These are phyloP conservation scores for Endotrypanum monterogeii DNA, from an alignment of 208 protist genomes.

Conservation along the genomic window DNA sequence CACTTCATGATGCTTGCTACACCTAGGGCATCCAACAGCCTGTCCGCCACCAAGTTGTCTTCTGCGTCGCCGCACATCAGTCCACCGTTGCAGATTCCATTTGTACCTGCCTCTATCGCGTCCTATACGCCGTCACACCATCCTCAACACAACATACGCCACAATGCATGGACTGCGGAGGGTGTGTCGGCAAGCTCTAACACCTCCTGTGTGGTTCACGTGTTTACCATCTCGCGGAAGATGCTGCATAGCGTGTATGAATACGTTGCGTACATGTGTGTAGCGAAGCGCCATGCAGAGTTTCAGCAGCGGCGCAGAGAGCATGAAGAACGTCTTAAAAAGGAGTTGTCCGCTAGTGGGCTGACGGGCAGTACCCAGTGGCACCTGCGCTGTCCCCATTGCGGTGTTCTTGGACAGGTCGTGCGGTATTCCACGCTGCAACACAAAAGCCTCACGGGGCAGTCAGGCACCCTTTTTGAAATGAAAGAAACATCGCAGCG, in stretches of 20 bases:
- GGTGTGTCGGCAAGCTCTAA: slow-evolving; percentile 31
- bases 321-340: slow-evolving; percentile 9
- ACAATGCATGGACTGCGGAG: slow-evolving; percentile 32
- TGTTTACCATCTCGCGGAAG: slow-evolving; percentile 30
- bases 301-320: slow-evolving; percentile 7
- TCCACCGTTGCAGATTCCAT: slow-evolving; percentile 5
- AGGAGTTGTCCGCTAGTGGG: slow-evolving; percentile 14
- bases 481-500: slow-evolving; percentile 4
- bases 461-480: slow-evolving; percentile 4
- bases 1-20: background rate
- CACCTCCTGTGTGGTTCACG: slow-evolving; percentile 31
- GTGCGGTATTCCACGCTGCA: background rate
- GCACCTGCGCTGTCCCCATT: slow-evolving; percentile 30
- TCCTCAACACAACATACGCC: slow-evolving; percentile 27
- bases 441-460: background rate
- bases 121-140: slow-evolving; percentile 19
- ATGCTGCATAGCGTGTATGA: slow-evolving; percentile 36
- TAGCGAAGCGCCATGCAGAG: slow-evolving; percentile 7
- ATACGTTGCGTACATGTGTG: slow-evolving; percentile 34
- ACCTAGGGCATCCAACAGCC: background rate
- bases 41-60: background rate
- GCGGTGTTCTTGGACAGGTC: slow-evolving; percentile 20
- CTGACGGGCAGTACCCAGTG: slow-evolving; percentile 23
- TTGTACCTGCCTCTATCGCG: slow-evolving; percentile 15
- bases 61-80: background rate